Percentiles rank a stretch among this genome's conserved stretches.
Evolutionary conservation across 164 flowering plant genomes (phyloP).

Genomic region (Vitis rotundifolia): DNA sequence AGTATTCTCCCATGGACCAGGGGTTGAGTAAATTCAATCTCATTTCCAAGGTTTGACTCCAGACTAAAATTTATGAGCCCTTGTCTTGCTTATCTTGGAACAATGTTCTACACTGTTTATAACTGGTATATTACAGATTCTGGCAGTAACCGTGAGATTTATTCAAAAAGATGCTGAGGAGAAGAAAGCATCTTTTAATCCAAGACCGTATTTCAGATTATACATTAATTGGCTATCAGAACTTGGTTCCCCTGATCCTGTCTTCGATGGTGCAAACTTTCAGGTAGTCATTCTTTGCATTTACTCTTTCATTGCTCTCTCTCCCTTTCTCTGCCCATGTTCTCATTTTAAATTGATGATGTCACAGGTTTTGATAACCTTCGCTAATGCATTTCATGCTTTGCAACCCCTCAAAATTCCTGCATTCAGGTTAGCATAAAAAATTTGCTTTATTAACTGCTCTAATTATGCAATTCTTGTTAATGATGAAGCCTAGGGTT

Average conservation of each 20-base stretch:
- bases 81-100: background rate
- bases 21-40: slow-evolving; percentile 61
- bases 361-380: slow-evolving; percentile 64
- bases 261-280: slow-evolving; percentile 68
- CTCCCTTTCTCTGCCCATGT: background rate
- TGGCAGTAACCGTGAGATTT: slow-evolving; percentile 69
- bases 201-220: slow-evolving; percentile 90
- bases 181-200: slow-evolving; percentile 73
- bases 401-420: slow-evolving; percentile 87
- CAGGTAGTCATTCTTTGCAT: slow-evolving; percentile 47
- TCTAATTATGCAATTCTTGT: too few relatives aligned
- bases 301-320: background rate
- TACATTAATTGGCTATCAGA: slow-evolving; percentile 87
- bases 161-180: slow-evolving; percentile 91
- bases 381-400: slow-evolving; percentile 88
- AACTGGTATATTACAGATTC: slow-evolving; percentile 41
- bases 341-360: background rate
- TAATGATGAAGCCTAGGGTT: too few relatives aligned
- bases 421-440: slow-evolving; percentile 67
- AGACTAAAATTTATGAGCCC: background rate
- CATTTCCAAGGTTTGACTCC: slow-evolving; percentile 65
- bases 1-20: slow-evolving; percentile 64
- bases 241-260: slow-evolving; percentile 65
- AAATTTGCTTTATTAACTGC: background rate
- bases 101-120: background rate